phyloP scores from a whole-genome alignment of 371 early-diverging fungal species.

The Fennellomyces sp. region DNA sequence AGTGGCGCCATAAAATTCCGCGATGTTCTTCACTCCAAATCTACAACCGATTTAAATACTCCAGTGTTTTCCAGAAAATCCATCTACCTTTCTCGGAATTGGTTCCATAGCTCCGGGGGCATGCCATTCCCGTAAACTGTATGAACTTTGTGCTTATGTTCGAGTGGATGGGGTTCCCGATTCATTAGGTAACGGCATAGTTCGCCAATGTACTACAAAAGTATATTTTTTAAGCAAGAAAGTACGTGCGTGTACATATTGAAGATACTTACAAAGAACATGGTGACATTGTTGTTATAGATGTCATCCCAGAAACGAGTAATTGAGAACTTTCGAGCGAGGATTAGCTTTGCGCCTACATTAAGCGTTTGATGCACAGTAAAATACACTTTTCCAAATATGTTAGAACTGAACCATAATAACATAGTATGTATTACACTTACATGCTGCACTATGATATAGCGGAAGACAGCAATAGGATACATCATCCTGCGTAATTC shows the following conservation, averaged over 20 bases:
- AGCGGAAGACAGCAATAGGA: conserved; percentile 32
- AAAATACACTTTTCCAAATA: conserved; percentile 32
- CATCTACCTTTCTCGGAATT: conserved; percentile 53
- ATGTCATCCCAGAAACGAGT: conserved; percentile 54
- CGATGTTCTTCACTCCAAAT: conserved; percentile 44
- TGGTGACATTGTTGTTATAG: conserved; percentile 35
- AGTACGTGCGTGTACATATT: too few species aligned
- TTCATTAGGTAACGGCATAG: conserved; percentile 67
- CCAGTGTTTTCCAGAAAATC: not conserved
- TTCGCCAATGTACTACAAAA: conserved; percentile 65
- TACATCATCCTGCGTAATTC: conserved; percentile 12
- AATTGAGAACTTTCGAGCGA: conserved; percentile 52
- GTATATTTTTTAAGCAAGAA: too few species aligned
- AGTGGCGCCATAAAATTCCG: conserved; percentile 61
- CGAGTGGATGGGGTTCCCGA: conserved; percentile 47
- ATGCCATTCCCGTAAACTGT: conserved; percentile 73
- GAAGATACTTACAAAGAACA: conserved; percentile 39
- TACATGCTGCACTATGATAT: conserved; percentile 55
- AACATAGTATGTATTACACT: conserved; percentile 1
- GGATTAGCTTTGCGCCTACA: conserved; percentile 40
- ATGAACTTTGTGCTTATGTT: conserved; percentile 49
- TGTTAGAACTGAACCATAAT: not conserved
- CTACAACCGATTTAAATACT: not conserved
- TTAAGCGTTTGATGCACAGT: conserved; percentile 20
- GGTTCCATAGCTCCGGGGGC: conserved; percentile 67